A percentile compares a stretch with the other conserved stretches of the same genome.
phyloP scores from a whole-genome alignment of 2,329 filamentous ascomycete genomes.

The Grosmannia serpens region DNA sequence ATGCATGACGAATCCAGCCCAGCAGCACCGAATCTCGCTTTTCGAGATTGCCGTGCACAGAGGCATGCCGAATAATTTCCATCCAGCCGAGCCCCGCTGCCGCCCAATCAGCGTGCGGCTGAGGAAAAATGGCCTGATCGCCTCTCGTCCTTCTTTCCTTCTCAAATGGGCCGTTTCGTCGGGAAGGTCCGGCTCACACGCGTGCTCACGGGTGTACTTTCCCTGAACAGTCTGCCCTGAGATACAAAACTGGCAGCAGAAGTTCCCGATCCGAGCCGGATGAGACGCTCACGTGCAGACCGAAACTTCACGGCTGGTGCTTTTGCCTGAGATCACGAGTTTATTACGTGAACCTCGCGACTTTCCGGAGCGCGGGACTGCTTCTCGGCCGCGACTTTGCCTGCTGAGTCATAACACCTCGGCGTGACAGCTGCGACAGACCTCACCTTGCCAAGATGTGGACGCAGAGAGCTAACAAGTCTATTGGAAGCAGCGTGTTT shows the following conservation, averaged over 20 bases:
- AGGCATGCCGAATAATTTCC: neutral
- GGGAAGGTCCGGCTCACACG: neutral
- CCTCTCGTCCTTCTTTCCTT: neutral
- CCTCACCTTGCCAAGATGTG: no score
- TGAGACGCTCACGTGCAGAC: neutral
- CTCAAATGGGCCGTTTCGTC: neutral
- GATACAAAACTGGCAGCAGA: no score
- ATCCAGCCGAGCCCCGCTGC: neutral
- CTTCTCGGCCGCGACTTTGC: no score
- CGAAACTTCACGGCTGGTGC: neutral
- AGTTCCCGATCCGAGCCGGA: neutral
- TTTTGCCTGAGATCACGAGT: neutral
- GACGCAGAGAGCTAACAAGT: no score
- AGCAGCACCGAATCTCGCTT: no score
- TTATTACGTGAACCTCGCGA: neutral
- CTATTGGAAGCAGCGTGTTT: no score
- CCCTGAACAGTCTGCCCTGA: neutral
- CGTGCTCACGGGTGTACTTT: neutral
- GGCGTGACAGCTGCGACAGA: no score
- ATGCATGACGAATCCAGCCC: no score
- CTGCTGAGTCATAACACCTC: neutral
- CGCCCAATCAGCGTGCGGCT: neutral
- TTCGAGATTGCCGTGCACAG: neutral
- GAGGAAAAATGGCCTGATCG: neutral
- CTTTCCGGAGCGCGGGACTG: no score